Evolutionary conservation across 2,329 filamentous ascomycete genomes (phyloP).

Genomic region (Hypoxylon sp.): DNA sequence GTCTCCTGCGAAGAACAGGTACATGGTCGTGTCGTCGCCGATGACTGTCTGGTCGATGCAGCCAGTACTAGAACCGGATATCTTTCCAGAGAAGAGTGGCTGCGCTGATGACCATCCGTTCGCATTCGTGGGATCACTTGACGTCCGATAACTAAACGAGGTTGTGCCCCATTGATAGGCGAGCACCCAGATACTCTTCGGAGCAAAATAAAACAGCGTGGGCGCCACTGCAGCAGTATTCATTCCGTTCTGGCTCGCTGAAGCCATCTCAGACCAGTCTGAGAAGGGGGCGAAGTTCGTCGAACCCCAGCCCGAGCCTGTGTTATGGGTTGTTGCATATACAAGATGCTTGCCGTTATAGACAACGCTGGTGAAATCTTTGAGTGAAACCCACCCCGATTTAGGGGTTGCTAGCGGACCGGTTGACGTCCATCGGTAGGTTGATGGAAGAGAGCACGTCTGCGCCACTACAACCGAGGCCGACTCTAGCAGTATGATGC

Average conservation of each 20-base stretch:
- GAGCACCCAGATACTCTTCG: conserved; percentile 74
- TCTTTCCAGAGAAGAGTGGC: conserved; percentile 70
- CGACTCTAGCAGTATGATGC: conserved; percentile 43
- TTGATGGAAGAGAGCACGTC: conserved; percentile 67
- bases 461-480: conserved; percentile 43
- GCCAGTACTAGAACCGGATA: conserved; percentile 66
- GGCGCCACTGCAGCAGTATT: conserved; percentile 67
- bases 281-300: conserved; percentile 71
- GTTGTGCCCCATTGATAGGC: conserved; percentile 75
- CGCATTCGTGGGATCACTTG: conserved; percentile 68
- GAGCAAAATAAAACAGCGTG: conserved; percentile 74
- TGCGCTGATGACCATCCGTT: conserved; percentile 70
- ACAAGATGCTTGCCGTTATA: conserved; percentile 74
- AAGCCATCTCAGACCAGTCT: conserved; percentile 67
- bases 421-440: conserved; percentile 69
- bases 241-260: conserved; percentile 69
- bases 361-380: conserved; percentile 71
- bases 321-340: conserved; percentile 68
- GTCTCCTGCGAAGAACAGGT: conserved; percentile 77
- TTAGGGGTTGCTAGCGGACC: conserved; percentile 66
- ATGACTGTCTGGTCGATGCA: conserved; percentile 76
- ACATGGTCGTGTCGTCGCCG: conserved; percentile 73
- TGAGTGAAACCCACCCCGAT: conserved; percentile 70
- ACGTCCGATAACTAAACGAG: conserved; percentile 73
- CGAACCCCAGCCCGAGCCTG: conserved; percentile 66